Conservation (phyloP, 2,329 filamentous ascomycete genomes). For the Xylariaceae sp. region DNA sequence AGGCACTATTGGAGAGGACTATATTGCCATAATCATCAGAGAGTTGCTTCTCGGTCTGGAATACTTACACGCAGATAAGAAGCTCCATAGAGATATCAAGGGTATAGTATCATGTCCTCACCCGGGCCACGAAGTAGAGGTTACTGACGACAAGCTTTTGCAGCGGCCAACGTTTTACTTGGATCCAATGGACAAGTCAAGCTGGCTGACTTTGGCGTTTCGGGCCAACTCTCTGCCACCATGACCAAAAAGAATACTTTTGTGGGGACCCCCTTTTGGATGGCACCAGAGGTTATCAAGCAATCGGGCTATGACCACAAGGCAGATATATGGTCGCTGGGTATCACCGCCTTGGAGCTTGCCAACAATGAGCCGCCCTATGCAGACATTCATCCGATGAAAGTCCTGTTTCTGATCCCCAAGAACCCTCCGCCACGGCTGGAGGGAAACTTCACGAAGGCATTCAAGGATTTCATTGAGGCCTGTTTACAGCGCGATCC, state of each 20-base stretch:
- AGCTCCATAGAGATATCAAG: constrained; percentile 94
- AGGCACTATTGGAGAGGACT: constrained; percentile 84
- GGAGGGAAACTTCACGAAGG: constrained; percentile 73
- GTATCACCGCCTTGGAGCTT: constrained; percentile 88
- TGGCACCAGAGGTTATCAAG: constrained; percentile 98
- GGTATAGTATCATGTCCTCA: constrained; percentile 43
- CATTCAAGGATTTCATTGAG: constrained; percentile 80
- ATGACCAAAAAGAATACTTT: constrained; percentile 99
- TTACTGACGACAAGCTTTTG: constrained; percentile 19
- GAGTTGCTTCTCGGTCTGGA: constrained; percentile 86
- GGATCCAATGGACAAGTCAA: constrained; percentile 92
- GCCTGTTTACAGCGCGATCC: constrained; percentile 85
- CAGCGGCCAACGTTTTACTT: constrained; percentile 88
- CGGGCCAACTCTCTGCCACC: constrained; percentile 89
- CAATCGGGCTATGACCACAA: constrained; percentile 98
- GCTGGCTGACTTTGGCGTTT: constrained; percentile 93
- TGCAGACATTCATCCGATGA: constrained; percentile 97
- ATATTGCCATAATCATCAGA: constrained; percentile 90
- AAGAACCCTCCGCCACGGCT: constrained; percentile 85
- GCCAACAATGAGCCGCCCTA: constrained; percentile 92
- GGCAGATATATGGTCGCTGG: constrained; percentile 95
- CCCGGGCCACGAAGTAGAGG: not conserved
- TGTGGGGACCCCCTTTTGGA: constrained; percentile 98
- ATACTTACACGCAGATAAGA: constrained; percentile 92
- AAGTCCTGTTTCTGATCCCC: constrained; percentile 91